These are phyloP conservation scores for Aspergillus aculeatinus DNA, from an alignment of 2,329 filamentous ascomycete species.

Conservation along the genomic window DNA sequence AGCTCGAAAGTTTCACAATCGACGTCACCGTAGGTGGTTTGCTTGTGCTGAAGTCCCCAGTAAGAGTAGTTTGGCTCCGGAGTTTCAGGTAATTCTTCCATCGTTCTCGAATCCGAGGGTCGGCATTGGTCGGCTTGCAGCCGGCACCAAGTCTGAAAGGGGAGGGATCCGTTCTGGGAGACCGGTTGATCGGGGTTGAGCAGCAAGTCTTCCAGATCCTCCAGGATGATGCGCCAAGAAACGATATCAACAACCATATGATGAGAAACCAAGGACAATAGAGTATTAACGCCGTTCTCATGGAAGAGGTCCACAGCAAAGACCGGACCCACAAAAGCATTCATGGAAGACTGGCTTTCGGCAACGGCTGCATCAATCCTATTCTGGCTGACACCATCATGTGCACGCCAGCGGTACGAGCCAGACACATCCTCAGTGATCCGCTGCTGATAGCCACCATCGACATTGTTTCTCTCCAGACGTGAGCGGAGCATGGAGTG, in stretches of 20 bases:
- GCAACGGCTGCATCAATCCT: conserved; percentile 27
- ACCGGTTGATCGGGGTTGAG: conserved; percentile 27
- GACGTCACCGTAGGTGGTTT: conserved; percentile 38
- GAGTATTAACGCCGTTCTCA: conserved; percentile 28
- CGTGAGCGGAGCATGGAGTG: conserved; percentile 42
- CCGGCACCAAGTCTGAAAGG: conserved; percentile 40
- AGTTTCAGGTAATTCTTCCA: conserved; percentile 19
- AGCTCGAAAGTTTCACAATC: conserved; percentile 37
- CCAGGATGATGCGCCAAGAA: conserved; percentile 42
- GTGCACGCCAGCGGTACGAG: conserved; percentile 29
- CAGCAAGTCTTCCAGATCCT: conserved; percentile 40
- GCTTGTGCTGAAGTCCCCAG: conserved; percentile 33
- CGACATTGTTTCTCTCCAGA: conserved; percentile 23
- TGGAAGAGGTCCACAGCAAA: conserved; percentile 46
- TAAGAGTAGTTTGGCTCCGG: conserved; percentile 35
- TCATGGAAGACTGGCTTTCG: conserved; percentile 35
- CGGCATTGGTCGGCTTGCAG: conserved; percentile 31
- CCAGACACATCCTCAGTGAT: conserved; percentile 31
- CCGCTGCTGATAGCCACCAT: conserved; percentile 25
- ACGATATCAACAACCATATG: conserved; percentile 43
- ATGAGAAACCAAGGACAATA: conserved; percentile 39
- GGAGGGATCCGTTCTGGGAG: conserved; percentile 28
- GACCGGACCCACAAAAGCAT: conserved; percentile 39
- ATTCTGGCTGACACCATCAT: conserved; percentile 20
- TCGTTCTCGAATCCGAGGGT: conserved; percentile 13